phyloP scores from a whole-genome alignment of 164 flowering plant genomes.

The Amborella trichopoda region DNA sequence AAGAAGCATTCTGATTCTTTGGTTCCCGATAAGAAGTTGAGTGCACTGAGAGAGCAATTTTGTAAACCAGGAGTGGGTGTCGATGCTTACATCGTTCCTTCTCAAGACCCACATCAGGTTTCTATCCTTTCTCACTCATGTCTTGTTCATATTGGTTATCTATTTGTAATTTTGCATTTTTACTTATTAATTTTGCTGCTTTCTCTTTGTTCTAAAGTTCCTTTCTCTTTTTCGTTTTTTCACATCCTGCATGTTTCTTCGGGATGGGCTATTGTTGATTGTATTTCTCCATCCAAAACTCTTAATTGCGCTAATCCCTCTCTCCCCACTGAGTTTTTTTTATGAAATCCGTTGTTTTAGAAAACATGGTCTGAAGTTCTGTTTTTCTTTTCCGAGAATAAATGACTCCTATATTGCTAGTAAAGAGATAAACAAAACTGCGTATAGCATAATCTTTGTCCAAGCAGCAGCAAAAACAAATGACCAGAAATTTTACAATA shows the following conservation, averaged over 20 bases:
- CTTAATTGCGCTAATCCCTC: not conserved
- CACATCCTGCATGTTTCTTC: not conserved
- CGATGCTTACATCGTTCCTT: slow-evolving; percentile 91
- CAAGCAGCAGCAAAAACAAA: too few species aligned
- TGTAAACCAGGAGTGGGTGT: slow-evolving; percentile 60
- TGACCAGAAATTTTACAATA: too few species aligned
- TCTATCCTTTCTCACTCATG: not conserved
- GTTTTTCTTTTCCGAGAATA: too few species aligned
- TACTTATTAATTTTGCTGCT: too few species aligned
- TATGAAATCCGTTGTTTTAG: too few species aligned
- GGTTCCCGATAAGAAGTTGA: slow-evolving; percentile 56
- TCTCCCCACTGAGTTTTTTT: too few species aligned
- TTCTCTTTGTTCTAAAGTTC: not conserved
- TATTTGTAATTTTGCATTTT: too few species aligned
- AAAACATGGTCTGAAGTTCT: too few species aligned
- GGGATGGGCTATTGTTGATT: not conserved
- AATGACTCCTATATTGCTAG: too few species aligned
- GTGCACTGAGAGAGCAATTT: slow-evolving; percentile 59
- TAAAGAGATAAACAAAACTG: too few species aligned
- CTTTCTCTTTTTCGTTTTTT: not conserved
- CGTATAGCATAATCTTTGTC: too few species aligned
- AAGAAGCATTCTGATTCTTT: slow-evolving; percentile 14
- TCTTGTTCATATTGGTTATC: too few species aligned
- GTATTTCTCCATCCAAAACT: not conserved
- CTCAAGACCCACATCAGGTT: slow-evolving; percentile 98